Evolutionary conservation across 306 rosid genomes (phyloP).

Genomic region (Sophora flavescens): DNA sequence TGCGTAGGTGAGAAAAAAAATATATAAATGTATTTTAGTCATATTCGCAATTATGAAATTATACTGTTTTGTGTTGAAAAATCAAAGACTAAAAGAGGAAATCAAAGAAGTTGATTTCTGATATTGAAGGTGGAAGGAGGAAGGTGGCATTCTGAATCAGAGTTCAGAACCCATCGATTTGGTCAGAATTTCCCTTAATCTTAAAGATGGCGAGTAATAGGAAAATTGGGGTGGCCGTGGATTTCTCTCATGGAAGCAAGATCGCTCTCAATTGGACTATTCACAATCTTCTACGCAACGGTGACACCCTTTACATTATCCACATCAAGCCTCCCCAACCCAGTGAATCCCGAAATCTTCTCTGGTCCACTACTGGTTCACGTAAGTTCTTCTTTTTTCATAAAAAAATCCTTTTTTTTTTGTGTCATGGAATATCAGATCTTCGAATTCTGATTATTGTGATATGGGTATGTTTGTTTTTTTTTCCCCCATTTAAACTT

Average conservation of each 20-base stretch:
- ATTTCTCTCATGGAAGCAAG: slow-evolving; percentile 68
- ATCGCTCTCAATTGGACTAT: slow-evolving; percentile 61
- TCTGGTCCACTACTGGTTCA: slow-evolving; percentile 62
- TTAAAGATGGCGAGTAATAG: slow-evolving; percentile 46
- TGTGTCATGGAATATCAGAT: background rate
- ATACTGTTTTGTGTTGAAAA: too few relatives aligned
- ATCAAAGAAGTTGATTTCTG: too few relatives aligned
- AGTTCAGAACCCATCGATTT: background rate
- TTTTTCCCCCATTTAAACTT: background rate
- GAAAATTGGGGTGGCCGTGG: slow-evolving; percentile 61
- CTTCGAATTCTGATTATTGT: slow-evolving; percentile 23
- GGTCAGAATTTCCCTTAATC: too few relatives aligned
- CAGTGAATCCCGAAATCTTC: slow-evolving; percentile 48
- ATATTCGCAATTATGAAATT: too few relatives aligned
- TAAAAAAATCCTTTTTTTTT: background rate
- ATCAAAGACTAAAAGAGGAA: background rate
- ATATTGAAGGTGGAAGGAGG: background rate
- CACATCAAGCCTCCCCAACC: slow-evolving; percentile 44
- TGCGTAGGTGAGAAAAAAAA: too few relatives aligned
- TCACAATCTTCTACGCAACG: slow-evolving; percentile 51
- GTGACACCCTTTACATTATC: slow-evolving; percentile 55
- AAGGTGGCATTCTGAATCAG: background rate
- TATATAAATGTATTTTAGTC: too few relatives aligned
- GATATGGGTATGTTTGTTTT: background rate
- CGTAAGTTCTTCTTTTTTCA: slow-evolving; percentile 44